Evolutionary conservation across 768 basidiomycete species (phyloP).

Genomic region (Hygrophorus pudorinus): DNA sequence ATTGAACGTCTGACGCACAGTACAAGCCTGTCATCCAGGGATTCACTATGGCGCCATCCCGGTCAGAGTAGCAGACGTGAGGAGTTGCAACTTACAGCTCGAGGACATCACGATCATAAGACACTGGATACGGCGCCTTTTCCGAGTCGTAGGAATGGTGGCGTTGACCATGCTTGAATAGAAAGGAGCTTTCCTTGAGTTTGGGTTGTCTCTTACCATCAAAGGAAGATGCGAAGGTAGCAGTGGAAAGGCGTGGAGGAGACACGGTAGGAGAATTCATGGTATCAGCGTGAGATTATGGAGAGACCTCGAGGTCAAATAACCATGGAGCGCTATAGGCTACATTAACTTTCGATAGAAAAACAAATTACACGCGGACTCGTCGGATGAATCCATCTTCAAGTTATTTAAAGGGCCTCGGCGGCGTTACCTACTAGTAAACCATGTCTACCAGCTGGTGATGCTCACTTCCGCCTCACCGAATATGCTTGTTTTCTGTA

Average conservation of each 20-base stretch:
- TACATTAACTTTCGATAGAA: neutral
- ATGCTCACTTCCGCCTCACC: no score
- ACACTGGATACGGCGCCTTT: conserved; percentile 74
- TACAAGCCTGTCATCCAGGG: conserved; percentile 41
- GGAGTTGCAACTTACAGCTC: conserved; percentile 43
- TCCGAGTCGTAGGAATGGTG: conserved; percentile 63
- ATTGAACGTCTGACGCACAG: conserved; percentile 43
- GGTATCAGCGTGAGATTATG: conserved; percentile 12
- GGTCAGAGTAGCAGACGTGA: conserved; percentile 1
- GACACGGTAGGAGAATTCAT: conserved; percentile 14
- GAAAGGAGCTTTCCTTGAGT: conserved; percentile 47
- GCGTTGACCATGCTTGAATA: conserved; percentile 47
- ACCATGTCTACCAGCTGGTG: no score
- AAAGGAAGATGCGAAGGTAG: conserved; percentile 18
- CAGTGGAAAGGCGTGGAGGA: conserved; percentile 14
- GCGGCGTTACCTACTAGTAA: no score
- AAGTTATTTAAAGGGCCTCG: no score
- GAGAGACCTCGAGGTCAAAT: conserved; percentile 8
- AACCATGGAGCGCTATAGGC: conserved; percentile 8
- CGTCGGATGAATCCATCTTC: no score
- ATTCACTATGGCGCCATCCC: conserved; percentile 29
- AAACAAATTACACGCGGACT: neutral
- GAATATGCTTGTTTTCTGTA: no score
- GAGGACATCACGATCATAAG: conserved; percentile 56
- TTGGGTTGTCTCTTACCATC: conserved; percentile 26